These are phyloP conservation scores for Aristolochia fimbriata DNA, from an alignment of 164 flowering plant genomes.

Conservation along the genomic window DNA sequence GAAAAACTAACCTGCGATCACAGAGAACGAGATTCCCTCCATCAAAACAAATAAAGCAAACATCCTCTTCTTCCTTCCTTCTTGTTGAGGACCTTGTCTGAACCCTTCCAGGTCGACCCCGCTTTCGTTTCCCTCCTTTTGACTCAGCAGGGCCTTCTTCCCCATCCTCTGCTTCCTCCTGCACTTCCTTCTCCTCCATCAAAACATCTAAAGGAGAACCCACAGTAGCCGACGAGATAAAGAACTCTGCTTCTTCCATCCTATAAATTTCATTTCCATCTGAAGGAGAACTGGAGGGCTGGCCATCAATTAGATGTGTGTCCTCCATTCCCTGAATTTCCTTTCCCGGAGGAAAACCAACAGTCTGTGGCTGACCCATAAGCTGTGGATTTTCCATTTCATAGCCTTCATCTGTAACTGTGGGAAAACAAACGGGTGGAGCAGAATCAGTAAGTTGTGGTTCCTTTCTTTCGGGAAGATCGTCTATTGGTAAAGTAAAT, in stretches of 20 bases:
- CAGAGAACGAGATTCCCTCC: conserved; percentile 95
- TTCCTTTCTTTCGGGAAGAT: no score
- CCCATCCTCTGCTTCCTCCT: neutral
- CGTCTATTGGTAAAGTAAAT: no score
- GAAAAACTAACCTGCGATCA: conserved; percentile 66
- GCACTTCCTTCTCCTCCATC: neutral
- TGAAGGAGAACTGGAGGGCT: no score
- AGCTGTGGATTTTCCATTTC: no score
- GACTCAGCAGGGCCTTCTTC: neutral
- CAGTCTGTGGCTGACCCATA: no score
- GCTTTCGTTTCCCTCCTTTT: conserved; percentile 36
- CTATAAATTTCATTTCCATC: neutral
- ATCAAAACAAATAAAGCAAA: conserved; percentile 90
- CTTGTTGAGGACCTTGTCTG: conserved; percentile 15
- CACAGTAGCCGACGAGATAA: neutral
- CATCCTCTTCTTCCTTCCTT: conserved; percentile 65
- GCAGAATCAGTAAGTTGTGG: no score
- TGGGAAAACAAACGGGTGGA: no score
- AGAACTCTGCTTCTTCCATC: neutral
- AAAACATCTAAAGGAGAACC: neutral
- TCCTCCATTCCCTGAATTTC: no score
- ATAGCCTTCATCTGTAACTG: no score
- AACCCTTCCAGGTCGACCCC: conserved; percentile 52
- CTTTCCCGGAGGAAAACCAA: no score
- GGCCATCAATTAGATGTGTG: no score